Evolutionary conservation across 441 rosid species (phyloP), one percentile per base, ranked within the genome.

Genomic region (Gossypium schwendimanii): DNA sequence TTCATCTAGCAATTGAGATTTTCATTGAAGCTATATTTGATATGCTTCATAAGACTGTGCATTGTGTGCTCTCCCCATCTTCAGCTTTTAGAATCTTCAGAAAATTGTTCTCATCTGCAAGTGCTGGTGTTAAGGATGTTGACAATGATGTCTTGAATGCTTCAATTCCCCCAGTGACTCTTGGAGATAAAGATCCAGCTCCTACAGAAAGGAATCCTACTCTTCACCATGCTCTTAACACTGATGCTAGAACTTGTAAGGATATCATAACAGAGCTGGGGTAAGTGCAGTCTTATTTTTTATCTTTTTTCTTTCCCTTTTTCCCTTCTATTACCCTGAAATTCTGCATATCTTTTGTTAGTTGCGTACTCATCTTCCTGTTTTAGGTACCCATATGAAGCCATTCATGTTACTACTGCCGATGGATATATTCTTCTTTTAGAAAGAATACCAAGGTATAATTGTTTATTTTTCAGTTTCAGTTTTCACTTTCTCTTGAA

Each of bases 201-300:
- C 81, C 66, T 70, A 77, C 77, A 55, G 92, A 91, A 84, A 87
- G 82, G 70, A 82, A 82, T 63, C 41, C 84, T 15, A 78, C 85
- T 41, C 80, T 87, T 63, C 80, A 83, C 71, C 88, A 89, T 55
- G 78, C 89, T 77, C 80, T 94, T 82, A 92, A 95, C 74, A 95
- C 99, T 45, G 99, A 95, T 77, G 93, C 96, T 24, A 88, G 99
- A 70, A 95, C 99, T 50, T 93, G 98, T 82, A 87, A 83, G 83
- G 99, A 95, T 85, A 90, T 95, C 54, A 93, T 92, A 77, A 93
- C 96, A 36, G 99, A 95, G 85, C 92, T 91, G 28, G 98, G 99
- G 98, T 95, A 83, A 57, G 78, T 68, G 61, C 66, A 61, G 28
- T 45, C 62, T 75, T 70, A 21, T 61, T 65, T 50, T 65, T 1